Evolutionary conservation across 805 yeast species (phyloP), one percentile per base, ranked within the genome.

Genomic region (Candida ficus): DNA sequence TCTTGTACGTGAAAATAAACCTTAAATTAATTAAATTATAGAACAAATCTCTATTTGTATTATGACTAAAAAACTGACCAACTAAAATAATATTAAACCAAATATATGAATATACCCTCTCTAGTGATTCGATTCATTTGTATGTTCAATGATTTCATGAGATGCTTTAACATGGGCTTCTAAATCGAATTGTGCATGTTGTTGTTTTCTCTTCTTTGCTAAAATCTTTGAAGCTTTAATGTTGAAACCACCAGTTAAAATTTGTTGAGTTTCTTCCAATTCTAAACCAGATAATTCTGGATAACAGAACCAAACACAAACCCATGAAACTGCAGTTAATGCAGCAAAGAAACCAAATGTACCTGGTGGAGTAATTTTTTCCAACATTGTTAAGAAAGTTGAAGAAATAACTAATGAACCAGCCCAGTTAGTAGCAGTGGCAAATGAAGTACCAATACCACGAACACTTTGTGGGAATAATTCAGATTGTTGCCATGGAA

Each of bases 401-500:
- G 96, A 76, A 1, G 97, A 86, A 58, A 93, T 87, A 31, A 86
- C 83, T 53, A 91, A 68, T 19, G 96, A 88, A 38, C 98, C 98
- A 6, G 88, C 78, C 99, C 99, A 91, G 67, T 91, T 91, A 33
- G 90, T 80, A 13, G 93, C 91, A 11, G 97, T 87, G 2, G 96
- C 89, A 55, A 78, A 82, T 43, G 95, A 86, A 9, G 89, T 80
- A 45, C 98, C 98, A 35, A 88, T 73, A 44, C 96, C 95, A 61
- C 99, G 79, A 26, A 91, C 96, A 46, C 80, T 76, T 71, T 90
- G 95, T 27, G 97, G 93, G 67, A 93, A 89, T 57, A 91, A 68
- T 64, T 91, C 99, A 42, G 91, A 83, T 59, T 93, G 97, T 60
- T 91, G 96, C 99, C 99, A 91, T 42, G 98, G 97, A 41, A 88